Base-by-base conservation (phyloP, 331 rosid genomes). In the Ulmus americana region DNA sequence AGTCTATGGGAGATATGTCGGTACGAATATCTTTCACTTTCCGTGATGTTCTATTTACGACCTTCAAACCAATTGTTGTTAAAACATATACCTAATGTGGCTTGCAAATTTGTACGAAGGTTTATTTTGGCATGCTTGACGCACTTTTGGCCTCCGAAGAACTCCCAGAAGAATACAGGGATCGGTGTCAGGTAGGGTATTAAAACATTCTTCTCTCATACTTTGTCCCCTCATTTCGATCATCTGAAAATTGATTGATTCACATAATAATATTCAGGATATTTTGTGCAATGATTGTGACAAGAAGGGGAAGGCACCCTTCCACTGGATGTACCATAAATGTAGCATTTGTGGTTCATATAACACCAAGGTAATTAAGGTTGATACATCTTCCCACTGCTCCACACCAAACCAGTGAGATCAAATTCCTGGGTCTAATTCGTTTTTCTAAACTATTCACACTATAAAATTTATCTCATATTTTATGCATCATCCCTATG, bases 1-100 rank as follows among this genome's bases (percentile, higher is more conserved):
- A 78, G 75, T 81, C 86, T 11, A 64, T 81, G 78, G 86, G 86
- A 77, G 83, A 81, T 64, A 77, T 81, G 83, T 80, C 83, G 72
- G 86, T 81, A 75, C 10, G 74, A 77, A 6, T 41, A 12, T 10
- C 22, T 11, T 70, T 45, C 12, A 3, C 20, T 42, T 61, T 0
- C 45, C 10, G 40, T 12, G 12, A 60, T 60, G 18, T 8, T 60
- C 3, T 41, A 45, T 45, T 45, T 45, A 28, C 35, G 35, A 28
- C 35, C 35, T 28, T 28, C 35, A 28, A 28, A 28, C 35, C 35
- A 28, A 22, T 1, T 22, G 35, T 3, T 28, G 35, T 28, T 2
- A 28, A 28, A 28, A 28, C 35, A 28, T 28, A 28, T 28, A 28
- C 35, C 35, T 28, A 3, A 48, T 48, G 12, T 11, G 53, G 51